Evolutionary conservation across 371 early-diverging fungal genomes (phyloP).

Genomic region (Mucor racemosus): DNA sequence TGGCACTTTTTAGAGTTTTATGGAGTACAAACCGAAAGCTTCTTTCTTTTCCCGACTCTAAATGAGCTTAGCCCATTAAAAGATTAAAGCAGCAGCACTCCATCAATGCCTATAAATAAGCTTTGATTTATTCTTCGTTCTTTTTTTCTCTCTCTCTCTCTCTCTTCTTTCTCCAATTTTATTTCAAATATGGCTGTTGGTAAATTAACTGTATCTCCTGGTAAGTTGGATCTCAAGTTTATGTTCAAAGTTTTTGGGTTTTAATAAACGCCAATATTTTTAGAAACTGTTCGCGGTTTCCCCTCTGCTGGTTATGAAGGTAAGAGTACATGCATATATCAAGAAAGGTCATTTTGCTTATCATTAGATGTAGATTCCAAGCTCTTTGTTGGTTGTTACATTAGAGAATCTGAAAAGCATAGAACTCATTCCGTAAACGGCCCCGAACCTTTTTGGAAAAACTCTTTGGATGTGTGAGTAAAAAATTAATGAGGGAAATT

Average conservation of each 20-base stretch:
- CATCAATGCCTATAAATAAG: conserved; percentile 2
- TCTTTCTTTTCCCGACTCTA: conserved; percentile 8
- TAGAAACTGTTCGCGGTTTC: conserved; percentile 25
- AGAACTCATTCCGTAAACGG: conserved; percentile 29
- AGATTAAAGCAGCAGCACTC: background rate
- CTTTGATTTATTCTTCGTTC: background rate
- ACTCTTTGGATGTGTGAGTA: conserved; percentile 27
- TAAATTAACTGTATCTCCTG: conserved; percentile 26
- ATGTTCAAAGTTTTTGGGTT: background rate
- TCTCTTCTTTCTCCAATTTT: background rate
- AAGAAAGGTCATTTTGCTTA: background rate
- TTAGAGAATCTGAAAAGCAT: conserved; percentile 30
- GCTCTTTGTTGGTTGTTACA: conserved; percentile 30
- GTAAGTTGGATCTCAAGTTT: conserved; percentile 9
- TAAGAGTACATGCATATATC: background rate
- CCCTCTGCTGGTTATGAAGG: conserved; percentile 19
- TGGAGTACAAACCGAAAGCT: background rate
- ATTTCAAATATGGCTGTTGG: conserved; percentile 28
- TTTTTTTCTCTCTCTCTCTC: conserved; percentile 1
- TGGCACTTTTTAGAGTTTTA: conserved; percentile 4
- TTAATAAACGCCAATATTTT: background rate
- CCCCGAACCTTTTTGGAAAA: conserved; percentile 21
- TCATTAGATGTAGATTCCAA: conserved; percentile 14
- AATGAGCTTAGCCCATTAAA: conserved; percentile 5
- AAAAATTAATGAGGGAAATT: background rate